Base-by-base conservation (phyloP, 2,329 filamentous ascomycete species). In the Grosmannia serpens region DNA sequence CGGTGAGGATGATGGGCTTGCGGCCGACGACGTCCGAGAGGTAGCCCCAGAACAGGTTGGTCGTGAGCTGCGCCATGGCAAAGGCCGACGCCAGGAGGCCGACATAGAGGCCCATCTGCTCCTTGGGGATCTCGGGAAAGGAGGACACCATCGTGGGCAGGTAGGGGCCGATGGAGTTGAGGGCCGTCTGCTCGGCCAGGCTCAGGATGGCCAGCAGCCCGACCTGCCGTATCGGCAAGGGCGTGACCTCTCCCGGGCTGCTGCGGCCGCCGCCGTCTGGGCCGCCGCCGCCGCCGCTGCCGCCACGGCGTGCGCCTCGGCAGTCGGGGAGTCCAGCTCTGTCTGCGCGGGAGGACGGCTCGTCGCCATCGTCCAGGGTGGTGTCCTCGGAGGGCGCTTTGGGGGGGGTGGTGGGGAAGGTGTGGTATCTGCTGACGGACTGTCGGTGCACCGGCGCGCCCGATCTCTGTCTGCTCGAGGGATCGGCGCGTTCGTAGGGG, bases 121-220 rank as follows among this genome's bases (percentile, higher is more conserved):
- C 78, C 1, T 79, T 73, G 24, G 87, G 80, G 24, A 96, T 86
- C 62, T 89, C 89, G 1, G 89, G 88, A 69, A 97, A 97, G 1
- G 84, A 85, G 26, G 84, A 82, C 1, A 91, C 86, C 92, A 99
- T 97, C 65, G 91, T 83, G 0, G 94, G 94, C 1, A 99, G 82
- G 71, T 99, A 99, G 1, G 94, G 94, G 13, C 87, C 88, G 67
- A 99, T 96, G 26, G 91, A 96, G 71, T 99, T 99, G 68, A 99
- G 81, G 0, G 94, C 94, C 0, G 92, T 97, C 76, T 99, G 94
- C 70, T 99, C 94, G 57, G 89, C 88, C 26, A 99, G 79, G 8
- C 91, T 91, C 61, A 99, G 88, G 63, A 96, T 75, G 1, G 92
- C 92, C 38, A 99, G 77, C 15, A 97, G 82, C 6, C 85, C 80